Evolutionary conservation across 305 asterid species (phyloP).

Genomic region (Fraxinus floribunda): DNA sequence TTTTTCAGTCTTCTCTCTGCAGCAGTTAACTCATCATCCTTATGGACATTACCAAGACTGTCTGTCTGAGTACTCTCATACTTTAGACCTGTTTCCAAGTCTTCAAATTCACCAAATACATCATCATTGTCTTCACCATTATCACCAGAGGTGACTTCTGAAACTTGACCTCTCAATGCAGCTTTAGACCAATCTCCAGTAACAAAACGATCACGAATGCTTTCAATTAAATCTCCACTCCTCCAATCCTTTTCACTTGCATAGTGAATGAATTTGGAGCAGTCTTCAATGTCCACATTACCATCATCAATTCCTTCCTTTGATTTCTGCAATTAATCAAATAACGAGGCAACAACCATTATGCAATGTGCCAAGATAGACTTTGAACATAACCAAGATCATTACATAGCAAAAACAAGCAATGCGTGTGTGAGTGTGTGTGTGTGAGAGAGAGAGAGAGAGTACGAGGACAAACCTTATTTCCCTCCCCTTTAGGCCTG

Average conservation of each 20-base stretch:
- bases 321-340: conserved; percentile 52
- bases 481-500: conserved; percentile 80
- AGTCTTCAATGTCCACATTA: conserved; percentile 65
- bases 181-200: conserved; percentile 90
- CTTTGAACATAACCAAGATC: not conserved
- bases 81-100: conserved; percentile 88
- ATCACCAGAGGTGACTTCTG: conserved; percentile 41
- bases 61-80: conserved; percentile 43
- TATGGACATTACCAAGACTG: conserved; percentile 27
- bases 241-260: conserved; percentile 56
- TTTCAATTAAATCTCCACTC: conserved; percentile 46
- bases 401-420: not conserved
- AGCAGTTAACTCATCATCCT: conserved; percentile 46
- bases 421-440: not conserved
- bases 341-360: conserved; percentile 16
- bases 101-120: conserved; percentile 84
- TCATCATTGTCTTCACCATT: conserved; percentile 45
- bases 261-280: conserved; percentile 59
- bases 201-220: conserved; percentile 86
- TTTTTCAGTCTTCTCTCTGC: conserved; percentile 83
- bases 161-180: conserved; percentile 56
- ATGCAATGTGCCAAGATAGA: not conserved
- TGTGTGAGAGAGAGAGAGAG: not conserved
- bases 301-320: conserved; percentile 45
- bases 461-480: conserved; percentile 50